phyloP scores from a whole-genome alignment of 495 filamentous ascomycete genomes.

The Diplogelasinospora grovesii region DNA sequence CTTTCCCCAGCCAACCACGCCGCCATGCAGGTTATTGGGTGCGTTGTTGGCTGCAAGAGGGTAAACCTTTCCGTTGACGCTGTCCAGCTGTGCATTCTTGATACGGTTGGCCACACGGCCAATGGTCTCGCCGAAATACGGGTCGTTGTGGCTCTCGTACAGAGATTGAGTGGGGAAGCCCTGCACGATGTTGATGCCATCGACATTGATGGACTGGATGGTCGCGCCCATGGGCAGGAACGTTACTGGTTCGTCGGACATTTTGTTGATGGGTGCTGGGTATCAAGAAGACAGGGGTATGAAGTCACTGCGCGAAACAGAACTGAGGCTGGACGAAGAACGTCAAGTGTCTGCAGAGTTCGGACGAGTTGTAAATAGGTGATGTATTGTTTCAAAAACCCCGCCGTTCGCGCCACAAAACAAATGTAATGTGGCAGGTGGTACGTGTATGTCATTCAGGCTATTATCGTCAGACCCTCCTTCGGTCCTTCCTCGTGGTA shows the following conservation, averaged over 20 bases:
- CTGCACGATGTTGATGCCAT: constrained; percentile 76
- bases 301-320: too few species aligned
- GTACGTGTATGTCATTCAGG: too few species aligned
- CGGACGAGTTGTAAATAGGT: too few species aligned
- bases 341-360: too few species aligned
- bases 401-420: too few species aligned
- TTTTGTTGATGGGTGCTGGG: constrained; percentile 11
- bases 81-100: constrained; percentile 59
- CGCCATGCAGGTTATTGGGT: constrained; percentile 77
- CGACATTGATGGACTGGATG: constrained; percentile 75
- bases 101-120: constrained; percentile 88
- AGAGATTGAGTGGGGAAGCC: constrained; percentile 66
- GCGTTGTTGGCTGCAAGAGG: constrained; percentile 66
- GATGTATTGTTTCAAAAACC: too few species aligned
- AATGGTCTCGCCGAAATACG: constrained; percentile 89
- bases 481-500: too few species aligned
- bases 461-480: too few species aligned
- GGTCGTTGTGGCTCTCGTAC: constrained; percentile 66
- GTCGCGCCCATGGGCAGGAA: constrained; percentile 85
- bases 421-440: too few species aligned
- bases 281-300: too few species aligned
- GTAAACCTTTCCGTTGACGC: constrained; percentile 64
- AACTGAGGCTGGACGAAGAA: too few species aligned
- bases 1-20: constrained; percentile 77
- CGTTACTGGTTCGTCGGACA: constrained; percentile 43